Conservation (phyloP, 768 basidiomycete species). For the Atractiella rhizophila region DNA sequence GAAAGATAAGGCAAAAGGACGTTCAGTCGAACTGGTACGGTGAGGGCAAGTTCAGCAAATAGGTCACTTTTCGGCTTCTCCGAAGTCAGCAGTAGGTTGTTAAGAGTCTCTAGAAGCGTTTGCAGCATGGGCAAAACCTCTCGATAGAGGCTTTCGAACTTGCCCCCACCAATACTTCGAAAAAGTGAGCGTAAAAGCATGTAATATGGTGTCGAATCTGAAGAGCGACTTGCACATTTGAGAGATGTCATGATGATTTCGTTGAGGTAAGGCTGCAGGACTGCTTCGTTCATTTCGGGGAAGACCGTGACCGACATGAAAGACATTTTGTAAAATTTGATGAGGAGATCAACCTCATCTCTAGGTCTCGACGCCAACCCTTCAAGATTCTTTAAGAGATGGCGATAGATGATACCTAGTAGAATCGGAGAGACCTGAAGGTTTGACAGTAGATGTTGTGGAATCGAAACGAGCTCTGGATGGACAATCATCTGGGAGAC, state of each 20-base stretch:
- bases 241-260: slow-evolving; percentile 92
- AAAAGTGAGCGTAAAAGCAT: slow-evolving; percentile 76
- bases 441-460: slow-evolving; percentile 54
- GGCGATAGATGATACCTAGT: slow-evolving; percentile 64
- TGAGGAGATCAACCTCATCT: slow-evolving; percentile 56
- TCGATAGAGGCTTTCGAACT: slow-evolving; percentile 81
- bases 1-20: slow-evolving; percentile 83
- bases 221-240: slow-evolving; percentile 68
- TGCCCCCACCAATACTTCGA: slow-evolving; percentile 70
- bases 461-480: slow-evolving; percentile 52
- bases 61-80: slow-evolving; percentile 45
- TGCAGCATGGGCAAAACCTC: slow-evolving; percentile 87
- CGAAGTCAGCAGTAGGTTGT: slow-evolving; percentile 63
- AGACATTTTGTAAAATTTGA: slow-evolving; percentile 84
- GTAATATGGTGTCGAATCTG: slow-evolving; percentile 77
- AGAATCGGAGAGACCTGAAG: slow-evolving; percentile 52
- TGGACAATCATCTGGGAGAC: slow-evolving; percentile 39
- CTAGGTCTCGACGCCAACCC: slow-evolving; percentile 44
- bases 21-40: slow-evolving; percentile 79
- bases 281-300: slow-evolving; percentile 56
- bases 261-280: slow-evolving; percentile 74
- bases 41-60: slow-evolving; percentile 88
- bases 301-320: slow-evolving; percentile 59
- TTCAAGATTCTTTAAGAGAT: slow-evolving; percentile 56
- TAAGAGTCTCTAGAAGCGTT: slow-evolving; percentile 86